Base-by-base conservation (phyloP, 2,329 filamentous ascomycete species). In the Sarocladiaceae sp. region DNA sequence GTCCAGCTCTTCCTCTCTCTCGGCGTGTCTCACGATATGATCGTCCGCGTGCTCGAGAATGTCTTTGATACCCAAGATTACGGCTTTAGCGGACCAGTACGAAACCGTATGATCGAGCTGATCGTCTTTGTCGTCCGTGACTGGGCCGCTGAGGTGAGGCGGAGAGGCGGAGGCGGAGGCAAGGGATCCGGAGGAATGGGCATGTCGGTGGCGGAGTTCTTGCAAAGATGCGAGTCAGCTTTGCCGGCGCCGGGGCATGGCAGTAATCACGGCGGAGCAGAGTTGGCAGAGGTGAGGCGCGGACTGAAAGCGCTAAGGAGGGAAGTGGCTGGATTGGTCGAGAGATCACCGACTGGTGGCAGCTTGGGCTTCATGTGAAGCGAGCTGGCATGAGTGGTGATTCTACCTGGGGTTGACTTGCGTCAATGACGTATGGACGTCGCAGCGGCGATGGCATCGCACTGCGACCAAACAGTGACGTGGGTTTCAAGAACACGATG, bases 61-160 rank as follows among this genome's bases (percentile, higher is more conserved):
- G 73, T 82, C 50, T 78, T 83, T 22, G 79, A 83, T 58, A 75
- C 77, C 2, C 79, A 83, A 57, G 79, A 82, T 60, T 73, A 79
- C 39, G 80, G 80, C 1, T 83, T 83, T 64, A 79, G 75, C 25
- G 78, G 77, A 35, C 67, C 71, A 25, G 64, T 65, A 29, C 71
- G 79, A 50, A 74, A 71, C 53, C 68, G 74, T 18, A 70, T 84
- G 20, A 74, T 81, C 36, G 78, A 81, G 63, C 78, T 80, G 66
- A 78, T 83, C 57, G 67, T 72, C 33, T 72, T 70, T 49, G 72
- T 72, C 1, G 71, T 80, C 11, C 71, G 72, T 51, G 67, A 70
- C 52, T 80, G 77, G 77, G 70, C 73, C 13, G 69, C 71, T 22
- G 76, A 79, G 53, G 67, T 75, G 5, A 74, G 77, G 58, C 66